These are phyloP conservation scores for Lipomyces orientalis DNA, from an alignment of 805 yeast species.

Conservation along the genomic window DNA sequence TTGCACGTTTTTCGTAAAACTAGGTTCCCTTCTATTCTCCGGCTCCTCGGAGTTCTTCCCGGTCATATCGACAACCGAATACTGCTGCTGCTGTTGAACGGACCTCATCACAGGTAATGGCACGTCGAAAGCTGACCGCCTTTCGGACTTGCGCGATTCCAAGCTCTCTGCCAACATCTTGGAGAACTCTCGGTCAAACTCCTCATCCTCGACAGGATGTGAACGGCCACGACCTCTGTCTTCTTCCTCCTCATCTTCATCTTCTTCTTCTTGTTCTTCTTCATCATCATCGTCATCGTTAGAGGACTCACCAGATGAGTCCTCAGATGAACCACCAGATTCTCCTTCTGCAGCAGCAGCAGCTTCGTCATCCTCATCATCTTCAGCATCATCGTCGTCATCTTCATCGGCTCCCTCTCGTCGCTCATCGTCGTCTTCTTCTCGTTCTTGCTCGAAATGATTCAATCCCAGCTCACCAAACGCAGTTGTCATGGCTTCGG, in stretches of 20 bases:
- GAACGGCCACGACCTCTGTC: conserved; percentile 10
- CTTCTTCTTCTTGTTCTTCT: background rate
- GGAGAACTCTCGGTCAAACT: conserved; percentile 38
- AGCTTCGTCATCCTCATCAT: conserved; percentile 13
- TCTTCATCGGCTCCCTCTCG: conserved; percentile 14
- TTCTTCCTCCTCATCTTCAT: conserved; percentile 21
- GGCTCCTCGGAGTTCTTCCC: conserved; percentile 12
- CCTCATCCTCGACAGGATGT: conserved; percentile 32
- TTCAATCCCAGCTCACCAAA: conserved; percentile 24
- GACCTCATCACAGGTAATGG: conserved; percentile 35
- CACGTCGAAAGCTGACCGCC: conserved; percentile 33
- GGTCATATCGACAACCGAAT: conserved; percentile 27
- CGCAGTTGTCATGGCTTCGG: conserved; percentile 19
- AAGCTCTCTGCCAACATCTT: conserved; percentile 36
- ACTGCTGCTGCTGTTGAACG: conserved; percentile 14
- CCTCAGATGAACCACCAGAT: conserved; percentile 7
- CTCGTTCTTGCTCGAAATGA: conserved; percentile 8
- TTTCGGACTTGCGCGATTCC: conserved; percentile 31
- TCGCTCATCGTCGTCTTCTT: conserved; percentile 21
- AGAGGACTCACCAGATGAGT: conserved; percentile 3
- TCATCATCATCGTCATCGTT: conserved; percentile 24
- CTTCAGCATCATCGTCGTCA: conserved; percentile 28
- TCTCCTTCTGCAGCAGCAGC: conserved; percentile 18
- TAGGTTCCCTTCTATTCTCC: background rate
- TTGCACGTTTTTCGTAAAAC: conserved; percentile 19